Conservation (phyloP, 1,284 basidiomycete species). For the Rhodotorula sp. region DNA sequence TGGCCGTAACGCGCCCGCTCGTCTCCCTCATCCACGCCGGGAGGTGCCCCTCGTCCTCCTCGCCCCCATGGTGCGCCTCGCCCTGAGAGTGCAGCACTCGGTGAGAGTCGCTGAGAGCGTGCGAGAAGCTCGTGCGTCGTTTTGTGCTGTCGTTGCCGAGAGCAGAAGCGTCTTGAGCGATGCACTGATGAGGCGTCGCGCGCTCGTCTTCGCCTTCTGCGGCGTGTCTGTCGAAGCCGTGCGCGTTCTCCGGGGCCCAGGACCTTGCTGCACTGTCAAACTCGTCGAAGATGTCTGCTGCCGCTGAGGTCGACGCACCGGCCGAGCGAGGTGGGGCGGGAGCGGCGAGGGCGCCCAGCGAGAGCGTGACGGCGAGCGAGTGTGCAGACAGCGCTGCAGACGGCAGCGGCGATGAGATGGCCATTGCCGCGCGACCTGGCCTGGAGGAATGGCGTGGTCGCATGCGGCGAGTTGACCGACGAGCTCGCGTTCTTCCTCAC, state of each 20-base stretch:
- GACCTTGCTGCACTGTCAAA: background rate
- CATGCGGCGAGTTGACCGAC: too few relatives aligned
- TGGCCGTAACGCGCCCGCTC: slow-evolving; percentile 24
- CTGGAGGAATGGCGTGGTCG: background rate
- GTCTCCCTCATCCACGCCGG: slow-evolving; percentile 33
- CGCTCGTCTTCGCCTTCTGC: background rate
- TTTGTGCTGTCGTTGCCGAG: background rate
- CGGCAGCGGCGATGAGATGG: slow-evolving; percentile 22
- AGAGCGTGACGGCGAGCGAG: slow-evolving; percentile 18
- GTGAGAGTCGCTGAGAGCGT: slow-evolving; percentile 15
- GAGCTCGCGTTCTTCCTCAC: too few relatives aligned
- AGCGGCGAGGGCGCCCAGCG: slow-evolving; percentile 4
- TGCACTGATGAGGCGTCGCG: background rate
- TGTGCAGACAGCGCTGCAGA: slow-evolving; percentile 11
- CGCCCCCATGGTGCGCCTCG: background rate
- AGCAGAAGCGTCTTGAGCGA: background rate
- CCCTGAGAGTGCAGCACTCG: background rate
- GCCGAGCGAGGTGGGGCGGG: slow-evolving; percentile 11
- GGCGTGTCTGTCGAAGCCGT: background rate
- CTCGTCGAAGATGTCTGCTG: slow-evolving; percentile 8
- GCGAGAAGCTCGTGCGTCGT: background rate
- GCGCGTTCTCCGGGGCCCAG: background rate
- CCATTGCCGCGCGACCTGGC: background rate
- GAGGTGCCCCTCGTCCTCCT: background rate
- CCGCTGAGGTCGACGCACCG: background rate